Conservation (phyloP, 148 eudicot species). For the Chenopodium formosanum region DNA sequence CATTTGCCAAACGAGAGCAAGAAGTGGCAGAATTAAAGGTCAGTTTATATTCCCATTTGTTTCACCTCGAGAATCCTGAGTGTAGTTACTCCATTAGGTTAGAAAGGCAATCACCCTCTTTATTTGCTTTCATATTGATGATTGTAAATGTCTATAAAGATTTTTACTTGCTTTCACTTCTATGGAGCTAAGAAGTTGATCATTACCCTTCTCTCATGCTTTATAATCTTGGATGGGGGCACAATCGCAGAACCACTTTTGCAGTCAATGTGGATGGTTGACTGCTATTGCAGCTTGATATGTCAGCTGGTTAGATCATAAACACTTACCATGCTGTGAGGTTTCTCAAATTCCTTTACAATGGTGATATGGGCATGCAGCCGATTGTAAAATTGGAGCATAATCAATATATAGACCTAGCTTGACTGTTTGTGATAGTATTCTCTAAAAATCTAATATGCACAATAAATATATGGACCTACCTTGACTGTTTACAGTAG, state of each 20-base stretch:
- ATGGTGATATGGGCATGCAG: too few relatives aligned
- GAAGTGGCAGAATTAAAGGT: slow-evolving; percentile 98
- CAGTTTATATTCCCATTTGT: slow-evolving; percentile 12
- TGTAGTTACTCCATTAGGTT: not conserved
- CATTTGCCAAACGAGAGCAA: slow-evolving; percentile 95
- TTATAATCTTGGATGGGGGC: too few relatives aligned
- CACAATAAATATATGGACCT: not conserved
- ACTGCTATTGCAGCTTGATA: too few relatives aligned
- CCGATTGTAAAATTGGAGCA: not conserved
- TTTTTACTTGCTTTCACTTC: not conserved
- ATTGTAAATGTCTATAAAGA: not conserved
- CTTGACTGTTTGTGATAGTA: not conserved
- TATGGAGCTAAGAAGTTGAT: not conserved
- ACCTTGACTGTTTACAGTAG: not conserved
- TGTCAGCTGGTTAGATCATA: too few relatives aligned
- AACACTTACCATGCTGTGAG: too few relatives aligned
- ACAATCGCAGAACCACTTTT: too few relatives aligned
- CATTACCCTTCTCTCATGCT: not conserved
- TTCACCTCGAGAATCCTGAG: not conserved
- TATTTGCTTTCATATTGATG: not conserved
- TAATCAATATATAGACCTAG: not conserved
- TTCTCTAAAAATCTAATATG: not conserved
- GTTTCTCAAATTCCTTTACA: too few relatives aligned
- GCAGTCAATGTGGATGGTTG: too few relatives aligned
- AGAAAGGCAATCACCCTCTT: not conserved